Conservation (phyloP, 2,329 filamentous ascomycete species). For the Exophiala spinifera region DNA sequence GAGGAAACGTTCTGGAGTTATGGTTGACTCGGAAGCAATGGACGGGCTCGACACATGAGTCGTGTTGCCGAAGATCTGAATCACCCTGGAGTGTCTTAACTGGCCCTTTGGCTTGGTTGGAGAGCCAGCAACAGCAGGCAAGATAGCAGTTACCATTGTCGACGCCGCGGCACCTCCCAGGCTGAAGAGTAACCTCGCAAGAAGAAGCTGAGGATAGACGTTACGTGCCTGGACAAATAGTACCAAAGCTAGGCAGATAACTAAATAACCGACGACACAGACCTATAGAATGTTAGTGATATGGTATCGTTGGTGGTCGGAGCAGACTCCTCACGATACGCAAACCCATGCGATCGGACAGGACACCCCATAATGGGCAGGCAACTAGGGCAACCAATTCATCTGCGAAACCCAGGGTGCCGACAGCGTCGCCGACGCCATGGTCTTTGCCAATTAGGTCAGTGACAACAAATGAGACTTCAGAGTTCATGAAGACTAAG, state of each 20-base stretch:
- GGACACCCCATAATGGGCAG: conserved; percentile 50
- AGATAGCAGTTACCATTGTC: conserved; percentile 95
- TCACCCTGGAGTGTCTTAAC: not conserved
- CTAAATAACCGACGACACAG: conserved; percentile 70
- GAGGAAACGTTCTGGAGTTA: conserved; percentile 51
- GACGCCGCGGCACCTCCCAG: conserved; percentile 88
- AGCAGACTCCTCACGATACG: conserved; percentile 39
- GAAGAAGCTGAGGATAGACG: conserved; percentile 82
- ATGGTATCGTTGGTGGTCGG: not conserved
- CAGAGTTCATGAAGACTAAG: conserved; percentile 64
- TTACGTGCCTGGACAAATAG: conserved; percentile 81
- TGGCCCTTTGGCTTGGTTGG: conserved; percentile 26
- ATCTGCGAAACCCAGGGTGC: conserved; percentile 51
- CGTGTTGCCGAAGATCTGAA: conserved; percentile 4
- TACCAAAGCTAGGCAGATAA: conserved; percentile 74
- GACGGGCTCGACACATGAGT: conserved; percentile 49
- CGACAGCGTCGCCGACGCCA: conserved; percentile 60
- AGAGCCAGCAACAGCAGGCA: conserved; percentile 61
- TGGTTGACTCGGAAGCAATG: conserved; percentile 58
- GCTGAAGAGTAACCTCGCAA: conserved; percentile 84
- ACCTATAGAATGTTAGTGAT: conserved; percentile 35
- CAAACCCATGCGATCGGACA: conserved; percentile 49
- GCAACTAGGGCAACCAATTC: conserved; percentile 48
- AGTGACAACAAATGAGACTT: conserved; percentile 63
- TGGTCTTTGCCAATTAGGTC: conserved; percentile 57